phyloP scores from a whole-genome alignment of 2,329 filamentous ascomycete genomes.

The Meredithiella fracta region DNA sequence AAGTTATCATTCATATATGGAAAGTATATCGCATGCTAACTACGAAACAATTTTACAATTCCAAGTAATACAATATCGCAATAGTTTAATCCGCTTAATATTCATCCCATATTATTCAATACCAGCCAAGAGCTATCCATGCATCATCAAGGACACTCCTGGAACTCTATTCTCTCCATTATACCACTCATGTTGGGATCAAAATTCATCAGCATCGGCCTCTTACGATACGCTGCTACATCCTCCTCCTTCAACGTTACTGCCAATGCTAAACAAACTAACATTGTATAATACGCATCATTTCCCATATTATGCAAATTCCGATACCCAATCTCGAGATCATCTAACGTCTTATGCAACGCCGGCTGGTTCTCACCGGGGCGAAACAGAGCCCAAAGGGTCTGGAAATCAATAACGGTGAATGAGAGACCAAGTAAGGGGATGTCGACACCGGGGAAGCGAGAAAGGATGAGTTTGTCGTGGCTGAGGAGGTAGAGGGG shows the following conservation, averaged over 20 bases:
- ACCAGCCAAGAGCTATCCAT: no score
- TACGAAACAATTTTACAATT: constrained; percentile 12
- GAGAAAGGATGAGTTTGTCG: background rate
- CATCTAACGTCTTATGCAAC: constrained; percentile 43
- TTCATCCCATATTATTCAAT: no score
- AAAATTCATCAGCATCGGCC: background rate
- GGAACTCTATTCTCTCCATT: no score
- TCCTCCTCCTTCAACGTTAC: background rate
- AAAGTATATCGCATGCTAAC: background rate
- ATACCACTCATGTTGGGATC: no score
- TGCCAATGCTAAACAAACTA: constrained; percentile 44
- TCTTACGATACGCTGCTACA: no score
- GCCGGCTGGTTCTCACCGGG: constrained; percentile 35
- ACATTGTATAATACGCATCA: constrained; percentile 65
- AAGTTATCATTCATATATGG: constrained; percentile 15
- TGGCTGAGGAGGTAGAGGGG: constrained; percentile 51
- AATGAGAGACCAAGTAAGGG: constrained; percentile 17
- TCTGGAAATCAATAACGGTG: constrained; percentile 56
- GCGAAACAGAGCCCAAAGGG: constrained; percentile 49
- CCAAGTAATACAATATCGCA: constrained; percentile 22
- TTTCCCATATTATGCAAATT: constrained; percentile 80
- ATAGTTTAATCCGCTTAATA: no score
- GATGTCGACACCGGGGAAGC: background rate
- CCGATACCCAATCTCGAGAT: constrained; percentile 45
- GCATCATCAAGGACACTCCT: no score